Percentiles rank a stretch among this genome's conserved stretches.
These are phyloP conservation scores for Saccharomycopsis schoenii DNA, from an alignment of 805 yeast genomes.

Conservation along the genomic window DNA sequence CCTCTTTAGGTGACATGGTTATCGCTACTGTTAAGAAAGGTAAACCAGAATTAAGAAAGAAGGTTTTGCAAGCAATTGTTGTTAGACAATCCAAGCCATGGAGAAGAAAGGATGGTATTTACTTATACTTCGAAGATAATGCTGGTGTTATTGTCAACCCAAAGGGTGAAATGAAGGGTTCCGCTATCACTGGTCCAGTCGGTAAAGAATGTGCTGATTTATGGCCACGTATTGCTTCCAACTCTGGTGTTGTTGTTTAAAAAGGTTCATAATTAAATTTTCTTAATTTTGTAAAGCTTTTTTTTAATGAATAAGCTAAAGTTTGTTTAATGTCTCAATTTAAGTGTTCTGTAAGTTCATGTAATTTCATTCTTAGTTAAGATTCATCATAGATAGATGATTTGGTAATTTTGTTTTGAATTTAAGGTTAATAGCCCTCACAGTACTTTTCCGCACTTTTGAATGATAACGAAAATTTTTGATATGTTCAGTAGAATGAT, in stretches of 20 bases:
- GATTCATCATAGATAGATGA: too few species aligned
- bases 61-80: conserved; percentile 99
- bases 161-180: conserved; percentile 99
- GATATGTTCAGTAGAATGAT: neutral
- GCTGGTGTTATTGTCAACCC: conserved; percentile 99
- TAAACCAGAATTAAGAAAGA: conserved; percentile 99
- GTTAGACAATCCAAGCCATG: conserved; percentile 99
- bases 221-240: conserved; percentile 99
- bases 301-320: conserved; percentile 11
- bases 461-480: too few species aligned
- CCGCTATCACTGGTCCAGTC: conserved; percentile 99
- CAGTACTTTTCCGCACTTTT: too few species aligned
- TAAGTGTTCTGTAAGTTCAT: neutral
- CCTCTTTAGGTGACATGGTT: conserved; percentile 99
- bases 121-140: conserved; percentile 98
- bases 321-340: conserved; percentile 8
- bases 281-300: conserved; percentile 1
- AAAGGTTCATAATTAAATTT: conserved; percentile 13
- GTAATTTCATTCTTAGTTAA: neutral
- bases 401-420: too few species aligned
- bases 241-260: conserved; percentile 99
- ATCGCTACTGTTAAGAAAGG: conserved; percentile 99
- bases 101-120: conserved; percentile 99
- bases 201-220: conserved; percentile 99
- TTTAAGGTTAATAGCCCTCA: neutral